Conservation (phyloP, 2,329 filamentous ascomycete species). For the Emericellopsis cladophorae region DNA sequence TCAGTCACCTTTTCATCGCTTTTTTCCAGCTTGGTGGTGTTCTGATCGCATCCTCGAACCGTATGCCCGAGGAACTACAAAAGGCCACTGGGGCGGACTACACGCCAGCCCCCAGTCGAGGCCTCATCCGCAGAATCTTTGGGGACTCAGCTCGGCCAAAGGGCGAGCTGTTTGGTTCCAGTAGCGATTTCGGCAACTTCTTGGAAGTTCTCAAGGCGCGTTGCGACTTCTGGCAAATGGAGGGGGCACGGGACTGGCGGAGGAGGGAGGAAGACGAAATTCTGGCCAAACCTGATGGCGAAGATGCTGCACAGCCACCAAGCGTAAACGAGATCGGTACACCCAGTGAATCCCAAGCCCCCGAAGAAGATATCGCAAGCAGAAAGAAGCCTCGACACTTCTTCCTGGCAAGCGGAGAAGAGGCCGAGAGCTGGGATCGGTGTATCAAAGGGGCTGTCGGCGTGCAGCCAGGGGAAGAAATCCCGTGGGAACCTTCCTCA, state of each 20-base stretch:
- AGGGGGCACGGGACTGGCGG: constrained; percentile 60
- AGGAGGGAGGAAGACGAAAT: constrained; percentile 30
- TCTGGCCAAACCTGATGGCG: background rate
- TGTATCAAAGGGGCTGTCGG: constrained; percentile 10
- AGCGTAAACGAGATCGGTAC: background rate
- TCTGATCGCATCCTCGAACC: constrained; percentile 67
- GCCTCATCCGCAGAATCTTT: constrained; percentile 35
- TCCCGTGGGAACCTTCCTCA: constrained; percentile 28
- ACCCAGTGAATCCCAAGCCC: background rate
- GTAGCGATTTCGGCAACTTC: constrained; percentile 65
- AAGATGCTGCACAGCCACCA: background rate
- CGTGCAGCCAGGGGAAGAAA: constrained; percentile 1
- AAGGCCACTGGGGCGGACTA: constrained; percentile 65
- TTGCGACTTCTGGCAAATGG: constrained; percentile 79
- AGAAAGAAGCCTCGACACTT: constrained; percentile 17
- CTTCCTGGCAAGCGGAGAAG: constrained; percentile 15
- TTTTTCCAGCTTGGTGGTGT: constrained; percentile 79
- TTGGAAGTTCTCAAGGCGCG: constrained; percentile 63
- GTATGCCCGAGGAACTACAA: constrained; percentile 70
- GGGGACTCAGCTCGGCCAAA: constrained; percentile 19
- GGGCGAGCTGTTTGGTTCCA: constrained; percentile 43
- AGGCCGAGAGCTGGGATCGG: constrained; percentile 12
- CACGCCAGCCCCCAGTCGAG: constrained; percentile 38
- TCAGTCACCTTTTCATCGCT: constrained; percentile 64
- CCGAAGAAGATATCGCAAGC: constrained; percentile 3